A percentile compares a stretch with the other conserved stretches of the same genome.
Conservation (phyloP, 164 flowering plant genomes). For the Cinnamomum micranthum region DNA sequence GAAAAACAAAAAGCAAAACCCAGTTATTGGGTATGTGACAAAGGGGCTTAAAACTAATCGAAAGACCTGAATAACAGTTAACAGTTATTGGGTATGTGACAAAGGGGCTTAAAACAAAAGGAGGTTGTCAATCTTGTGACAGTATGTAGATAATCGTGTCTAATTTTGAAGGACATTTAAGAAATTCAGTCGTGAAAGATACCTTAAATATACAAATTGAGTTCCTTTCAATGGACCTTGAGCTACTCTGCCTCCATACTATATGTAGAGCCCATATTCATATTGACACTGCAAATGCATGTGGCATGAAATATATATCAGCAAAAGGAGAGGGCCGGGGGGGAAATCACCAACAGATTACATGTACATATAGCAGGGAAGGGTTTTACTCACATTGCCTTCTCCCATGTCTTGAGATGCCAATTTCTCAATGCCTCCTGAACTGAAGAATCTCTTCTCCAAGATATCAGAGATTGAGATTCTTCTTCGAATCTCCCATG, state of each 20-base stretch:
- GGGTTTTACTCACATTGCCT: slow-evolving; percentile 84
- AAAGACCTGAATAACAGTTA: background rate
- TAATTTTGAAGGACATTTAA: background rate
- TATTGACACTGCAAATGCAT: slow-evolving; percentile 44
- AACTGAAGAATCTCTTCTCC: slow-evolving; percentile 23
- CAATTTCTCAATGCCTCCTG: slow-evolving; percentile 46
- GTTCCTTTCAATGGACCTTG: slow-evolving; percentile 69
- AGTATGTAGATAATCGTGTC: background rate
- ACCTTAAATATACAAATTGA: slow-evolving; percentile 71
- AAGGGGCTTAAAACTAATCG: background rate
- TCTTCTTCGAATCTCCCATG: slow-evolving; percentile 10
- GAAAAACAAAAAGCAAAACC: background rate
- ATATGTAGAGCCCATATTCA: slow-evolving; percentile 47
- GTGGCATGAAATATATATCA: slow-evolving; percentile 22
- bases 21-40: background rate
- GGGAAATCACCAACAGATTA: background rate
- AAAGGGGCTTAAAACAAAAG: too few species aligned
- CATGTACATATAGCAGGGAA: background rate
- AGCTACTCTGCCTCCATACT: slow-evolving; percentile 69
- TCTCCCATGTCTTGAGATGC: slow-evolving; percentile 81
- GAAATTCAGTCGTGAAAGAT: background rate
- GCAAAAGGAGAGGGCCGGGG: slow-evolving; percentile 11
- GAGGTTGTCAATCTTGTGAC: background rate
- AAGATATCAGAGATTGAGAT: slow-evolving; percentile 8
- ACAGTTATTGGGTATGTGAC: too few species aligned